phyloP scores from a whole-genome alignment of 192 early-diverging fungal species.

The Rhizophagus prolifer region DNA sequence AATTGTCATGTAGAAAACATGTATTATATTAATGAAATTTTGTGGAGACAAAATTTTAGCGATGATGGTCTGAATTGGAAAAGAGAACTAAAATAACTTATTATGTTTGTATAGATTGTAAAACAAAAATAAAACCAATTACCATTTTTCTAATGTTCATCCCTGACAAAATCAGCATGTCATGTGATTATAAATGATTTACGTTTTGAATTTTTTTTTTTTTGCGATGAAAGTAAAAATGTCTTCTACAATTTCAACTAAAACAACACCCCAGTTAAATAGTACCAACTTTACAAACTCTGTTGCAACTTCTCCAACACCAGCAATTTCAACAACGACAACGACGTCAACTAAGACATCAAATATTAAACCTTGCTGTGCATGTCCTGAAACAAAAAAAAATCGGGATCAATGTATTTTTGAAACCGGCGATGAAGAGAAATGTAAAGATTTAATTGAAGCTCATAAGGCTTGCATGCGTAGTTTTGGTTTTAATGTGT shows the following conservation, averaged over 20 bases:
- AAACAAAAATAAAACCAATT: too few relatives aligned
- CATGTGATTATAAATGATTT: too few relatives aligned
- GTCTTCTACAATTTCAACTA: not conserved
- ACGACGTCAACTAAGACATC: not conserved
- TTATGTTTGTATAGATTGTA: not conserved
- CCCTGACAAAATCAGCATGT: too few relatives aligned
- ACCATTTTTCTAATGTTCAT: too few relatives aligned
- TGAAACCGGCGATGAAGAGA: slow-evolving; percentile 75
- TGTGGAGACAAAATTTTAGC: slow-evolving; percentile 81
- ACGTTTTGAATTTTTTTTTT: too few relatives aligned
- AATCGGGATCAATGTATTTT: slow-evolving; percentile 88
- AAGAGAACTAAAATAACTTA: not conserved
- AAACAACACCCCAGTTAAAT: not conserved
- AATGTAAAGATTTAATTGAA: slow-evolving; percentile 84
- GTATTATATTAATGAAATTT: slow-evolving; percentile 66
- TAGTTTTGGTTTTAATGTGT: slow-evolving; percentile 92
- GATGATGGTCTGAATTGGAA: slow-evolving; percentile 64
- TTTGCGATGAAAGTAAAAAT: not conserved
- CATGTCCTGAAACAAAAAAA: slow-evolving; percentile 94
- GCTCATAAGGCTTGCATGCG: slow-evolving; percentile 91
- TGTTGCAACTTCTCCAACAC: not conserved
- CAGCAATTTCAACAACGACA: not conserved
- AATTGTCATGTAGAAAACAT: slow-evolving; percentile 65
- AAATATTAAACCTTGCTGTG: slow-evolving; percentile 90
- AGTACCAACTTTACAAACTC: not conserved